Evolutionary conservation across 2,329 filamentous ascomycete genomes (phyloP).

Genomic region (Trichoderma koningiopsis): DNA sequence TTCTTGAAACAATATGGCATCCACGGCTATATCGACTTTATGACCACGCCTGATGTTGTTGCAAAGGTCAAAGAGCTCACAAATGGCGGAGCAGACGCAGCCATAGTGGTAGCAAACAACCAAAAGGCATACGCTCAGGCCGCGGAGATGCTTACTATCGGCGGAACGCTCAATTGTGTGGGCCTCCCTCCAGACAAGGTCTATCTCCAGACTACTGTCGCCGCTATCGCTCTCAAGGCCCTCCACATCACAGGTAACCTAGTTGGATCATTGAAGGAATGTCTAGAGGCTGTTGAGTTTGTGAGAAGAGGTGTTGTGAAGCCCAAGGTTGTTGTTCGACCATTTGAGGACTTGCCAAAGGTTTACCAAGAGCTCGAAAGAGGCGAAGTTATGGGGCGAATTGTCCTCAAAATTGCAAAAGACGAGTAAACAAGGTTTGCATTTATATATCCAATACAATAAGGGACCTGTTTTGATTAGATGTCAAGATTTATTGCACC

Average conservation of each 20-base stretch:
- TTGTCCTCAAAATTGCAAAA: conserved; percentile 30
- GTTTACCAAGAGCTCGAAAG: conserved; percentile 27
- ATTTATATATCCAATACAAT: too few species aligned
- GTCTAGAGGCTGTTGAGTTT: conserved; percentile 27
- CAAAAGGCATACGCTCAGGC: conserved; percentile 27
- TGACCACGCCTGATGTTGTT: conserved; percentile 15
- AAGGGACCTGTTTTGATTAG: neutral
- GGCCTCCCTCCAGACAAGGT: conserved; percentile 27
- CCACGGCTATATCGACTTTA: conserved; percentile 27
- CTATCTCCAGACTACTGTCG: conserved; percentile 28
- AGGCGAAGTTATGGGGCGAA: conserved; percentile 26
- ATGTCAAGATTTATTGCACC: neutral
- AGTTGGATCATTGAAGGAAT: conserved; percentile 30
- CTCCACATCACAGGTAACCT: conserved; percentile 29
- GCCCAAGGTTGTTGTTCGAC: conserved; percentile 24
- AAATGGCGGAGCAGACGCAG: conserved; percentile 27
- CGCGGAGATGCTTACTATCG: conserved; percentile 28
- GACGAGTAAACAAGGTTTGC: conserved; percentile 14
- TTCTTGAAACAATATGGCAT: conserved; percentile 26
- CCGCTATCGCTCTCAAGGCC: conserved; percentile 27
- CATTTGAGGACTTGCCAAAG: conserved; percentile 27
- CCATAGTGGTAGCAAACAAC: conserved; percentile 27
- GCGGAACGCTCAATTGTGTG: conserved; percentile 27
- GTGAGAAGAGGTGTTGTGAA: conserved; percentile 28
- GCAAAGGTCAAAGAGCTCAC: conserved; percentile 21